Evolutionary conservation across 2,329 filamentous ascomycete genomes (phyloP).

Genomic region (Colletotrichum siamense): DNA sequence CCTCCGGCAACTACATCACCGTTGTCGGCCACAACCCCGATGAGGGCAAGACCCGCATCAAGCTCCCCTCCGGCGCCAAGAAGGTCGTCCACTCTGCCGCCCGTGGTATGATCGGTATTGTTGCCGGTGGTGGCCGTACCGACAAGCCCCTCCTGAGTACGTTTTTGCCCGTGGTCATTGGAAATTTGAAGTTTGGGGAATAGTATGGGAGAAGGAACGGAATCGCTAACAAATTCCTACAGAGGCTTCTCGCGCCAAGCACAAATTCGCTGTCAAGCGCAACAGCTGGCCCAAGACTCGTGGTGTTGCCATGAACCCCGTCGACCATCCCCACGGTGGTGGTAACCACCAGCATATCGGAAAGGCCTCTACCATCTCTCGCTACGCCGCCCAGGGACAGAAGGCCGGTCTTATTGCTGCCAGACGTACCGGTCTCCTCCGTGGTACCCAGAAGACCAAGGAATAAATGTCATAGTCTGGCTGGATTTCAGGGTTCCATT

Average conservation of each 20-base stretch:
- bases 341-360: slow-evolving; percentile 99
- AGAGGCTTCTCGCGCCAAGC: slow-evolving; percentile 99
- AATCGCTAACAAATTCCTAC: slow-evolving; percentile 49
- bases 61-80: slow-evolving; percentile 98
- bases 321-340: slow-evolving; percentile 98
- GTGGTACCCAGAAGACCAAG: slow-evolving; percentile 99
- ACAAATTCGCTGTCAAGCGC: slow-evolving; percentile 99
- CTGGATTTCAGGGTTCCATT: slow-evolving; percentile 59
- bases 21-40: slow-evolving; percentile 97
- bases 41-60: slow-evolving; percentile 99
- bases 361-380: slow-evolving; percentile 99
- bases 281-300: slow-evolving; percentile 99
- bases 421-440: slow-evolving; percentile 98
- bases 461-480: slow-evolving; percentile 65
- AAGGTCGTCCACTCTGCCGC: slow-evolving; percentile 93
- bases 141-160: slow-evolving; percentile 98
- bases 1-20: slow-evolving; percentile 99
- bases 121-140: slow-evolving; percentile 98
- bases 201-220: not conserved
- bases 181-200: not conserved
- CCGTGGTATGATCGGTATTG: slow-evolving; percentile 99
- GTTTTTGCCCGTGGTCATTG: slow-evolving; percentile 33
- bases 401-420: slow-evolving; percentile 99
- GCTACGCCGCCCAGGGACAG: slow-evolving; percentile 97
- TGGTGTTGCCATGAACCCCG: slow-evolving; percentile 99